Base-by-base conservation (phyloP, 805 yeast species). In the Wickerhamomyces tratensis region DNA sequence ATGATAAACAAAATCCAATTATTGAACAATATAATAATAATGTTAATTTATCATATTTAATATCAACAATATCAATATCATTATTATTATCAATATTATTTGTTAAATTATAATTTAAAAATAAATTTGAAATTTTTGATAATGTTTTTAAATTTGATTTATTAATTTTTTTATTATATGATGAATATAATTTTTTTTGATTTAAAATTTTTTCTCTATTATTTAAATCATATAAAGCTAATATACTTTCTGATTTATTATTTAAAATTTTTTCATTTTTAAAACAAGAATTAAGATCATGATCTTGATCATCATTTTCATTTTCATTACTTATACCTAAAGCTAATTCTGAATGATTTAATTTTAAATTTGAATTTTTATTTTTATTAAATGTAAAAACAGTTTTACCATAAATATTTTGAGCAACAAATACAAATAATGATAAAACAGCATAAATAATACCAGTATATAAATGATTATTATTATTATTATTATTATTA, bases 401-500 rank as follows among this genome's bases (percentile, higher is more conserved):
- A 48, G 78, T 81, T 62, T 88, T 88, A 35, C 93, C 88, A 61
- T 86, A 87, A 38, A 88, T 84, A 57, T 87, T 87, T 56, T 87
- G 95, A 3, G 79, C 75, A 6, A 91, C 95, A 65, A 88, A 87
- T 15, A 86, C 76, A 7, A 83, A 58, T 39, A 89, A 74, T 5
- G 93, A 77, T 30, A 77, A 45, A 9, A 81, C 62, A 11, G 95
- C 91, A 54, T 73, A 82, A 2, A 73, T 30, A n/a, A 86, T 62
- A 6, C 96, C 96, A 46, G 68, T 58, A 37, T 77, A 59, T 49
- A 76, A 73, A 13, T 66, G 65, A n/a, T 56, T 50, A 20, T 20
- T 65, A n/a, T 56, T 27, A 27, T 7, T 27, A 27, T 27, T 9
- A 27, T 27, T 27, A 27, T 27, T 27, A 27, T 27, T 27, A 27